phyloP scores from a whole-genome alignment of 495 filamentous ascomycete genomes.

The Aspergillus leporis region DNA sequence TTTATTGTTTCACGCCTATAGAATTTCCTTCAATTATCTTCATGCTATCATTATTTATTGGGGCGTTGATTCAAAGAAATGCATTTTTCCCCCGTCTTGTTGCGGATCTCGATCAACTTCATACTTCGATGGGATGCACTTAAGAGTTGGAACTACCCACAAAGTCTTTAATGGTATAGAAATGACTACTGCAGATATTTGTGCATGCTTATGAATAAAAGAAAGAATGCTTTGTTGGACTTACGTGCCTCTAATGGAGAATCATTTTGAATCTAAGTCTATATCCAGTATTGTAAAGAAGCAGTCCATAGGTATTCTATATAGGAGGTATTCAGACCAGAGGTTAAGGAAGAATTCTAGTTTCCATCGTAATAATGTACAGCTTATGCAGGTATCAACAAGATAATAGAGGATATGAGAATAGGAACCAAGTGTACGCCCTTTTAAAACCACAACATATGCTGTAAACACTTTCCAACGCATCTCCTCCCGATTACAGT shows the following conservation, averaged over 20 bases:
- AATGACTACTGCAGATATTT: conserved; percentile 1
- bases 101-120: not conserved
- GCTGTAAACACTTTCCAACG: not conserved
- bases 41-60: not conserved
- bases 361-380: conserved; percentile 21
- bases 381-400: conserved; percentile 15
- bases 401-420: conserved; percentile 3
- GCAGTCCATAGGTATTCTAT: no score
- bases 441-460: not conserved
- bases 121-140: not conserved
- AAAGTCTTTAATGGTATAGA: conserved; percentile 4
- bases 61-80: not conserved
- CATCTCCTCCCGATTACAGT: not conserved
- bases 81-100: not conserved
- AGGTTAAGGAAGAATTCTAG: not conserved
- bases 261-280: not conserved
- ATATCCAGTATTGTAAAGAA: not conserved
- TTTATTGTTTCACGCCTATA: conserved; percentile 15
- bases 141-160: not conserved
- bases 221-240: not conserved
- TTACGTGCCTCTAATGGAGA: not conserved
- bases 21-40: conserved; percentile 2
- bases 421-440: conserved; percentile 4
- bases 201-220: not conserved
- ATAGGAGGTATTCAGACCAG: not conserved